Conservation (phyloP, 164 flowering plant species). For the Vitis labrusca region DNA sequence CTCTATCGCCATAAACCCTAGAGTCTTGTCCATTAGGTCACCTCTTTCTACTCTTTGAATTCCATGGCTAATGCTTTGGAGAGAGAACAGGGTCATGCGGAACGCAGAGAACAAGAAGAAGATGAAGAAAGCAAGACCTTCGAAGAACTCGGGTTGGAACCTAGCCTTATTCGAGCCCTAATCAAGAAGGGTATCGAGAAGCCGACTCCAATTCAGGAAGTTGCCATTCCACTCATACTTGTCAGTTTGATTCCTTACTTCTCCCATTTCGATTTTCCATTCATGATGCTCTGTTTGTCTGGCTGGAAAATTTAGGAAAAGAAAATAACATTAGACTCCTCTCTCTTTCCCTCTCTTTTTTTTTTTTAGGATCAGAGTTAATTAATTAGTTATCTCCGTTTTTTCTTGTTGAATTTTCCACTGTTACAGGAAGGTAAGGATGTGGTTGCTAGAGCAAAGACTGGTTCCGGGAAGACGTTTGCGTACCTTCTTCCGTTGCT, state of each 20-base stretch:
- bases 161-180: slow-evolving; percentile 74
- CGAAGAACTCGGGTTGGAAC: slow-evolving; percentile 80
- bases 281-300: neutral
- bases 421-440: slow-evolving; percentile 80
- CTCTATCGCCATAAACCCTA: neutral
- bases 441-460: slow-evolving; percentile 89
- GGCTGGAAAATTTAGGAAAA: neutral
- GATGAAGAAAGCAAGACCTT: slow-evolving; percentile 48
- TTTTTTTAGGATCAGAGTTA: neutral
- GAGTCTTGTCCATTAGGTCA: neutral
- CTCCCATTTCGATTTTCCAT: neutral
- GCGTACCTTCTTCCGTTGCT: slow-evolving; percentile 92
- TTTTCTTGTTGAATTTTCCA: neutral
- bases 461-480: slow-evolving; percentile 96
- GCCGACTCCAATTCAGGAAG: slow-evolving; percentile 82
- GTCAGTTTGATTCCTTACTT: slow-evolving; percentile 29
- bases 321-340: neutral
- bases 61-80: neutral
- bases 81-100: neutral
- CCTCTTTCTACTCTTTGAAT: neutral
- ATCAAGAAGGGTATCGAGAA: slow-evolving; percentile 61
- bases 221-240: slow-evolving; percentile 74
- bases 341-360: no score
- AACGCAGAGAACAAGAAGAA: neutral
- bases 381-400: neutral